These are phyloP conservation scores for Malassezia obtusa DNA, from an alignment of 1,284 basidiomycete species.

Conservation along the genomic window DNA sequence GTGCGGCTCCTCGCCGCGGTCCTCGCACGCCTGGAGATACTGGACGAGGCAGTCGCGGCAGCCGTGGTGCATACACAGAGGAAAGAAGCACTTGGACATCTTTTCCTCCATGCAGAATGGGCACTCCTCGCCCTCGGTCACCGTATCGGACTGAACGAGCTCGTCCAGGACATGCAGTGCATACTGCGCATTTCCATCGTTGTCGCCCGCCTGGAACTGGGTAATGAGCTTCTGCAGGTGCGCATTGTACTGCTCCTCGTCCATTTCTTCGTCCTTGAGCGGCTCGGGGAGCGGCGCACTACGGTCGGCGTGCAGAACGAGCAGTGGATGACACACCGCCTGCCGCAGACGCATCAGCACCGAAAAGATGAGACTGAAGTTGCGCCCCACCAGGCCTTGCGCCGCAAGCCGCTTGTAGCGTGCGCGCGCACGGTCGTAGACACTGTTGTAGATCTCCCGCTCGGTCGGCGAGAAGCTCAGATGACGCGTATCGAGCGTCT, in stretches of 20 bases:
- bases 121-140: slow-evolving; percentile 35
- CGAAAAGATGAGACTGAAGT: slow-evolving; percentile 50
- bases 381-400: slow-evolving; percentile 34
- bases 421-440: slow-evolving; percentile 39
- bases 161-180: slow-evolving; percentile 23
- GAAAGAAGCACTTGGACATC: slow-evolving; percentile 38
- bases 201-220: slow-evolving; percentile 22
- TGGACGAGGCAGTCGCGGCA: slow-evolving; percentile 74
- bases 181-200: slow-evolving; percentile 12
- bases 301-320: slow-evolving; percentile 42
- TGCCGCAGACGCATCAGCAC: slow-evolving; percentile 50
- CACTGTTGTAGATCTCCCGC: slow-evolving; percentile 48
- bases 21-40: slow-evolving; percentile 59
- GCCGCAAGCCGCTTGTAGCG: slow-evolving; percentile 33
- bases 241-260: slow-evolving; percentile 19
- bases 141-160: slow-evolving; percentile 18
- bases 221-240: slow-evolving; percentile 28
- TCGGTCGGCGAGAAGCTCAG: slow-evolving; percentile 35
- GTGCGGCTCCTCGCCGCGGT: slow-evolving; percentile 57
- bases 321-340: slow-evolving; percentile 49
- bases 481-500: slow-evolving; percentile 56
- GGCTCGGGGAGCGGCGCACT: slow-evolving; percentile 10
- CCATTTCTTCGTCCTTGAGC: slow-evolving; percentile 4
- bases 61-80: slow-evolving; percentile 47
- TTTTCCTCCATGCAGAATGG: slow-evolving; percentile 47